These are phyloP conservation scores for Hericium coralloides DNA, from an alignment of 768 basidiomycete species.

Conservation along the genomic window DNA sequence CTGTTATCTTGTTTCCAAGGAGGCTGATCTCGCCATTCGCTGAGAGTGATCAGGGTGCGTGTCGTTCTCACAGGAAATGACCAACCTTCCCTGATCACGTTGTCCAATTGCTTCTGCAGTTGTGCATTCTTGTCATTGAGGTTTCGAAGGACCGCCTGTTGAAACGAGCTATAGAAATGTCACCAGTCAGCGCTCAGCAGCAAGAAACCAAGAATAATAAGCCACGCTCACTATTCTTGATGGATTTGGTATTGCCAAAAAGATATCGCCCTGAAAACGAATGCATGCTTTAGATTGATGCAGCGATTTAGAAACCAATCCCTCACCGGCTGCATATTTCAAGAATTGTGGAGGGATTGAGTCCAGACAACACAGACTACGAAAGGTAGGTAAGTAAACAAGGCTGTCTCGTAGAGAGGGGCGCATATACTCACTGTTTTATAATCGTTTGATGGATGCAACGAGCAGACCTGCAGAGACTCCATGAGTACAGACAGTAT, in stretches of 20 bases:
- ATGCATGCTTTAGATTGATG: not conserved
- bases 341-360: slow-evolving; percentile 64
- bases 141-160: slow-evolving; percentile 75
- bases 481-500: not conserved
- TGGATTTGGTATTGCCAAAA: slow-evolving; percentile 91
- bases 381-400: slow-evolving; percentile 3
- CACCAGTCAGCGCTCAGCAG: too few species aligned
- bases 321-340: slow-evolving; percentile 73
- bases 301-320: not conserved
- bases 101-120: slow-evolving; percentile 78
- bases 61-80: not conserved
- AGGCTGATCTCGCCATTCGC: slow-evolving; percentile 73
- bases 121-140: slow-evolving; percentile 78
- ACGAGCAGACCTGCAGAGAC: slow-evolving; percentile 54
- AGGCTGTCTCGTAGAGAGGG: slow-evolving; percentile 16
- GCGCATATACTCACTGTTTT: slow-evolving; percentile 60
- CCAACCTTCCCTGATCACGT: slow-evolving; percentile 75
- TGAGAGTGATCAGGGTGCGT: slow-evolving; percentile 18
- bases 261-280: slow-evolving; percentile 54
- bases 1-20: slow-evolving; percentile 57
- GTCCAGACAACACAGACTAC: slow-evolving; percentile 78
- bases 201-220: not conserved
- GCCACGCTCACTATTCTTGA: slow-evolving; percentile 58
- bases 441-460: slow-evolving; percentile 85
- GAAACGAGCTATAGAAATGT: slow-evolving; percentile 50